Base-by-base conservation (phyloP, 2,329 filamentous ascomycete genomes). In the Colletotrichum sidae region DNA sequence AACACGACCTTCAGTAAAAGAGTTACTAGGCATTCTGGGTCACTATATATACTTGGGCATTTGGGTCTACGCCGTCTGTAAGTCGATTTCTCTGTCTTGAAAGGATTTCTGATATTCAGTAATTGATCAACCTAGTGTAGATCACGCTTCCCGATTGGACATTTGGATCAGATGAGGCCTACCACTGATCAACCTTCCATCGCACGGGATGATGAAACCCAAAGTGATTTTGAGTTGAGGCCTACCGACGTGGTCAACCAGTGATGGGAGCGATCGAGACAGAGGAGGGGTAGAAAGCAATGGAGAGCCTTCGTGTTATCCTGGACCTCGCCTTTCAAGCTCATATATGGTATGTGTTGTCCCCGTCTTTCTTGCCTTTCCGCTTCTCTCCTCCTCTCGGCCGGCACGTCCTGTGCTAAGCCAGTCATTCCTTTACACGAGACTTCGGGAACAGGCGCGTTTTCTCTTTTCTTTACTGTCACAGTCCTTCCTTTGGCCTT, bases 391-490 rank as follows among this genome's bases (percentile, higher is more conserved):
- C 34, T 52, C 53, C 5, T 47, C 65, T 68, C 53, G 59, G 68
- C 65, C 67, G 69, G 68, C 69, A 67, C 66, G 55, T 42, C 49
- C 17, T 59, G 69, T 70, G 55, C 65, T 35, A 50, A 35, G 61
- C 60, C 55, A 46, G 33, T 58, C 60, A 25, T 38, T 68, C 60
- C 37, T 67, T 60, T 39, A 15, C 38, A 37, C 47, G 17, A n/a
- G 8, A 6, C 11, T 46, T 57, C 46, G 25, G 4, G 25, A 25
- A 25, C 25, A 25, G 25, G 25, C 25, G 25, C 25, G 25, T 25
- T 35, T n/a, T 13, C 38, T 45, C 6, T 37, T 51, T 12, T 54
- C 52, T 34, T 44, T 8, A 45, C 17, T 25, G 25, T 49, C 47
- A 17, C 25, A 17, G 44, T 42, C 17, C 47, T 13, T 33, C 2